Base-by-base conservation (phyloP, 2,329 filamentous ascomycete species). In the Ophiosphaerella herpotricha region DNA sequence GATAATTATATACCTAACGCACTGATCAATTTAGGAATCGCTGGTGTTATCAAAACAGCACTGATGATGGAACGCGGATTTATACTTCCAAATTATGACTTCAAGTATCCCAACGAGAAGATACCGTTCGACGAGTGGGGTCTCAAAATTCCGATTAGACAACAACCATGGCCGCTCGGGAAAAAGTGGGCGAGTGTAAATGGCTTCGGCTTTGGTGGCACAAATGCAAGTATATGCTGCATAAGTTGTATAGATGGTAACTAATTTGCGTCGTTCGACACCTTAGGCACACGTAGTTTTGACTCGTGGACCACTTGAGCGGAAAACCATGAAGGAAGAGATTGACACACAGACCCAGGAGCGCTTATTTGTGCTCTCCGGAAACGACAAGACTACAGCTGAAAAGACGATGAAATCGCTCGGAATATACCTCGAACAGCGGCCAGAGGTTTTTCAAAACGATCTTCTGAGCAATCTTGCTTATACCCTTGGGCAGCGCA, bases 171-270 rank as follows among this genome's bases (percentile, higher is more conserved):
- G 66, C 66, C 67, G 1, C 49, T 43, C 14, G 61, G 63, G 2
- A 62, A 65, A 36, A 54, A 54, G 33, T 71, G 75, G 29, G 77
- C 76, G 2, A 75, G 75, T 33, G 70, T 82, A 1, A 80, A 78
- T 48, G 74, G 74, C 13, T 81, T 80, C 52, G 78, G 76, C 1
- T 74, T 74, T 40, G 74, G 75, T 5, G 77, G 75, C 4, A 72
- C 76, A 1, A 77, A 67, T 36, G 37, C 13, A 31, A 38, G 26
- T 14, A 8, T 13, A 11, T 26, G 5, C 12, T 7, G 16, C 13
- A n/a, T 14, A 26, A 8, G 18, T 33, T 8, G 8, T 33, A n/a
- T 33, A 7, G n/a, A 23, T 11, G n/a, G 11, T 11, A n/a, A 3
- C 44, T 46, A 35, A 38, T 16, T 11, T 24, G 14, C 11, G 18